phyloP scores from a whole-genome alignment of 805 yeast species.

The Teunomyces atbi region DNA sequence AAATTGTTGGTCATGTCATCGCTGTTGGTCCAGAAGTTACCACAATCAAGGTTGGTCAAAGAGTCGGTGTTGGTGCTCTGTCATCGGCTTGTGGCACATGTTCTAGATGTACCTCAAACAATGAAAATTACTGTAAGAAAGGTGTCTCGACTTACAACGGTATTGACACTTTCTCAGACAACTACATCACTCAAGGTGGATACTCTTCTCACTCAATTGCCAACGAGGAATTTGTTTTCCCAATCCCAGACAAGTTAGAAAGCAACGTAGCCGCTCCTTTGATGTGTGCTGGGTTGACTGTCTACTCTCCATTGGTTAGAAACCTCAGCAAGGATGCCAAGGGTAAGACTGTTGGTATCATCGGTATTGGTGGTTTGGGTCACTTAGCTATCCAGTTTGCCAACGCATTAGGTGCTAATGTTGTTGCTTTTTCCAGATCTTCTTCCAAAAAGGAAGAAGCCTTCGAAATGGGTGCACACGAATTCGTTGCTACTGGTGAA shows the following conservation, averaged over 20 bases:
- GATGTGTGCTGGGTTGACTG: slow-evolving; percentile 77
- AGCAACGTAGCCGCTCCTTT: slow-evolving; percentile 65
- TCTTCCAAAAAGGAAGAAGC: slow-evolving; percentile 50
- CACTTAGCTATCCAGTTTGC: slow-evolving; percentile 57
- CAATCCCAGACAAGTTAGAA: slow-evolving; percentile 50
- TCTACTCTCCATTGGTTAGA: slow-evolving; percentile 63
- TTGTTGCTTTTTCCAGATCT: slow-evolving; percentile 54
- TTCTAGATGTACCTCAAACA: slow-evolving; percentile 17
- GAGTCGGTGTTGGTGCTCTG: slow-evolving; percentile 82
- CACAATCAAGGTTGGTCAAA: slow-evolving; percentile 59
- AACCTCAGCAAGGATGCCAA: slow-evolving; percentile 32
- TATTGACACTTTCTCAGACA: slow-evolving; percentile 20
- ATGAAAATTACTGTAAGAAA: slow-evolving; percentile 38
- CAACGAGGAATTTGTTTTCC: slow-evolving; percentile 61
- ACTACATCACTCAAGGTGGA: slow-evolving; percentile 66
- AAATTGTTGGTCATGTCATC: slow-evolving; percentile 41
- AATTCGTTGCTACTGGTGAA: slow-evolving; percentile 54
- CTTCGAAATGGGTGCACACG: slow-evolving; percentile 50
- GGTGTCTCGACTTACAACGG: slow-evolving; percentile 22
- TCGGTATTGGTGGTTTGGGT: slow-evolving; percentile 59
- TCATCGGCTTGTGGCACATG: slow-evolving; percentile 51
- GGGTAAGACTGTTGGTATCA: slow-evolving; percentile 51
- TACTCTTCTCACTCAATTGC: slow-evolving; percentile 66
- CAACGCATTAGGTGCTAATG: slow-evolving; percentile 60
- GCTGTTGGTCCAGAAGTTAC: slow-evolving; percentile 58